Evolutionary conservation across 1,284 basidiomycete genomes (phyloP).

Genomic region (Rhizopogon hawkerae): DNA sequence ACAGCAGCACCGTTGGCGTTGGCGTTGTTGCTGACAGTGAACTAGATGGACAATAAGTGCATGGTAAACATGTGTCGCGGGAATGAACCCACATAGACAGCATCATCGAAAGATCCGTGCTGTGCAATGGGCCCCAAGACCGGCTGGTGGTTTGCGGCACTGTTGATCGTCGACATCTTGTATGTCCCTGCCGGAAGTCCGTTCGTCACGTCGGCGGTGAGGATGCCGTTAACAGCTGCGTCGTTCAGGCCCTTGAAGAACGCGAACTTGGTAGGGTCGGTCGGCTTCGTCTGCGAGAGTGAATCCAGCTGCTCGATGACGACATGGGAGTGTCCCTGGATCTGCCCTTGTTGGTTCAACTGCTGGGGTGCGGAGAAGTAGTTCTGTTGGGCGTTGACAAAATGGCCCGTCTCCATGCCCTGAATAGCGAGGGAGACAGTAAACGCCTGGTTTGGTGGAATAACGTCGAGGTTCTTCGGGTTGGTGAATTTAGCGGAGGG

Average conservation of each 20-base stretch:
- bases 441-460: conserved; percentile 47
- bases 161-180: conserved; percentile 49
- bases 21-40: conserved; percentile 29
- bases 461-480: conserved; percentile 46
- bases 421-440: conserved; percentile 49
- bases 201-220: conserved; percentile 43
- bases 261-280: conserved; percentile 46
- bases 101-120: conserved; percentile 51
- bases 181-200: conserved; percentile 57
- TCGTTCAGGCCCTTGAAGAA: conserved; percentile 66
- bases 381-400: conserved; percentile 50
- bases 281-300: conserved; percentile 42
- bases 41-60: conserved; percentile 22
- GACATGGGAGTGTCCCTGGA: conserved; percentile 59
- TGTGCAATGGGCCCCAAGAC: conserved; percentile 53
- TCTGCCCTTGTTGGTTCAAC: conserved; percentile 42
- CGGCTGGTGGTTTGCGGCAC: conserved; percentile 62
- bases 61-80: conserved; percentile 4
- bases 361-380: conserved; percentile 65
- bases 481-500: conserved; percentile 50
- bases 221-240: conserved; percentile 39
- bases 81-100: conserved; percentile 40
- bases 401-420: conserved; percentile 53
- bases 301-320: conserved; percentile 47
- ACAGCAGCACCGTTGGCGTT: conserved; percentile 1